A percentile compares a stretch with the other conserved stretches of the same genome.
These are phyloP conservation scores for Scenedesmus sp. DNA, from an alignment of 163 green algal species.

Conservation along the genomic window DNA sequence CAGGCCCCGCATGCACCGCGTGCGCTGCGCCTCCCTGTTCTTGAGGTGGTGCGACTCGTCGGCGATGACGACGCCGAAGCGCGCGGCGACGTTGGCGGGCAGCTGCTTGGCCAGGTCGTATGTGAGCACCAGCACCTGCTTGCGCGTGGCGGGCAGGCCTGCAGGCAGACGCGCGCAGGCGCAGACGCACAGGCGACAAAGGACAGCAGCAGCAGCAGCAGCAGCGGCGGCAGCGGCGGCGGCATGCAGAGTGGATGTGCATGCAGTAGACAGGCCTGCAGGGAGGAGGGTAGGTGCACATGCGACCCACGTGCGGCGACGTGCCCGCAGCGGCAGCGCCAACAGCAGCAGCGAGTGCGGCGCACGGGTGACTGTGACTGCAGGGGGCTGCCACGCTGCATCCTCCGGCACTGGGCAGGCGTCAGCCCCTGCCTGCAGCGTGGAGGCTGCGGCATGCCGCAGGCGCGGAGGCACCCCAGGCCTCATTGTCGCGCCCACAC, in stretches of 20 bases:
- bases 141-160: not conserved
- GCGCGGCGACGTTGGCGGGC: constrained; percentile 6
- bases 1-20: constrained; percentile 54
- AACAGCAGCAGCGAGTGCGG: too few relatives aligned
- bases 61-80: constrained; percentile 68
- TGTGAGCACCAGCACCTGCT: constrained; percentile 59
- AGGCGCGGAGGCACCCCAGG: too few relatives aligned
- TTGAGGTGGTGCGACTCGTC: constrained; percentile 82
- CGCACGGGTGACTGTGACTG: too few relatives aligned
- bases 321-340: too few relatives aligned
- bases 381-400: too few relatives aligned
- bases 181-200: not conserved
- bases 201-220: not conserved
- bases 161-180: not conserved
- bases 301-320: too few relatives aligned
- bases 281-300: too few relatives aligned
- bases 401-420: too few relatives aligned
- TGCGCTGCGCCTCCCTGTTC: constrained; percentile 60
- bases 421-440: too few relatives aligned
- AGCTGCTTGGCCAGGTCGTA: constrained; percentile 78
- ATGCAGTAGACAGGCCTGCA: not conserved
- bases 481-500: too few relatives aligned
- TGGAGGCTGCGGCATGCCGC: too few relatives aligned
- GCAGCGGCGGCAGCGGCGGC: not conserved
- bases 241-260: not conserved